phyloP scores from a whole-genome alignment of 352 stramenopile genomes.

The Globisporangium paddicum region DNA sequence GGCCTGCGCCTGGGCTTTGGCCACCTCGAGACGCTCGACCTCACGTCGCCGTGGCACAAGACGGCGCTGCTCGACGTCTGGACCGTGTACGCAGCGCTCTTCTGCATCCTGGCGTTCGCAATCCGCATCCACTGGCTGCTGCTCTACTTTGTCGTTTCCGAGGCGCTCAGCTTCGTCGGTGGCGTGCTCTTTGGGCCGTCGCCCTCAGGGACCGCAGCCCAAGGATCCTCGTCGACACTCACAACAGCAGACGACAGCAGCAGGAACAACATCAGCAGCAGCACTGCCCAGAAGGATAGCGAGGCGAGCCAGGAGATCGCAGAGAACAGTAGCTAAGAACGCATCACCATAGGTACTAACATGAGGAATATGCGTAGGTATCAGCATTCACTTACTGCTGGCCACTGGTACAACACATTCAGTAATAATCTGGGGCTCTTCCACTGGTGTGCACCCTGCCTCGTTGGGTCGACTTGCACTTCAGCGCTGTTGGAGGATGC shows the following conservation, averaged over 20 bases:
- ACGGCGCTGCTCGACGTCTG: constrained; percentile 74
- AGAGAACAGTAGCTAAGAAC: not conserved
- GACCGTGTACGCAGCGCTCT: constrained; percentile 65
- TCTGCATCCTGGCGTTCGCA: constrained; percentile 58
- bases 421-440: not conserved
- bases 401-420: not conserved
- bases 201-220: not conserved
- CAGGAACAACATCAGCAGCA: not conserved
- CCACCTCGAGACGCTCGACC: constrained; percentile 67
- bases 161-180: constrained; percentile 32
- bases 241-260: not conserved
- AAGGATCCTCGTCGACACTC: not conserved
- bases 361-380: not conserved
- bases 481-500: constrained; percentile 3
- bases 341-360: not conserved
- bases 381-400: not conserved
- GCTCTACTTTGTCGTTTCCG: constrained; percentile 53
- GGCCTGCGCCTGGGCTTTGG: constrained; percentile 47
- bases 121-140: constrained; percentile 65
- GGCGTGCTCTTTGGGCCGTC: constrained; percentile 38
- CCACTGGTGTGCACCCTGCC: constrained; percentile 1
- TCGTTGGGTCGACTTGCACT: not conserved
- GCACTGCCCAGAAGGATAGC: not conserved
- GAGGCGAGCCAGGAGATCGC: not conserved
- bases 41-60: constrained; percentile 73